Base-by-base conservation (phyloP, 1,284 basidiomycete species). In the Ceratobasidium sp. region DNA sequence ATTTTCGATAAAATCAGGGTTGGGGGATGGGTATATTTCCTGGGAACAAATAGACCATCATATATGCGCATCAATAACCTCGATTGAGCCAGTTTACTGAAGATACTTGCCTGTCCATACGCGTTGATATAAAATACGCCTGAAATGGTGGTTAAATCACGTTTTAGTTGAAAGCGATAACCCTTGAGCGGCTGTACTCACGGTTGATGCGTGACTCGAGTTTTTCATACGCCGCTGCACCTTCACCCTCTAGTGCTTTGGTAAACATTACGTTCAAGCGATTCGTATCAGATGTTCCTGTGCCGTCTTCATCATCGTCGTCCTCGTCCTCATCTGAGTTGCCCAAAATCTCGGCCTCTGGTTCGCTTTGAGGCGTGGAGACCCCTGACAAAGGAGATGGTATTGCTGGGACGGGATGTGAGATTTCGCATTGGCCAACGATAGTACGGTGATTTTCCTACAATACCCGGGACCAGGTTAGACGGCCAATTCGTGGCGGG, bases 351-450 rank as follows among this genome's bases (percentile, higher is more conserved):
- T 71, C 71, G 43, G 49, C 74, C 76, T 62, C 76, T 19, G 74
- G 69, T 64, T 61, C 76, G 51, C 64, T 74, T 51, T 54, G 71
- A 27, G 74, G 31, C 31, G 49, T 46, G 31, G 74, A 73, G 69
- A 51, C 11, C 6, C 53, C 54, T 19, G 65, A 54, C 8, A 82
- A 79, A n/a, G 76, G 80, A 56, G 72, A 53, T 39, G 56, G 65
- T 74, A 83, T 82, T 41, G 78, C 78, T 48, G 83, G 81, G 7
- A 93, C 88, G 0, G 97, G 97, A 81, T 99, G 97, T 0, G 95
- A 98, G 77, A 99, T 98, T 80, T 98, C 95, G 81, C 96, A 98
- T 83, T 99, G 97, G 1, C 97, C 97, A 31, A 98, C 90, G 31
- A 98, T 88, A 63, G 87, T 88, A 41, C 86, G 84, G 7, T 92